A percentile compares a stretch with the other conserved stretches of the same genome.
Evolutionary conservation across 2,329 filamentous ascomycete genomes (phyloP).

Genomic region (Gremmenia infestans): DNA sequence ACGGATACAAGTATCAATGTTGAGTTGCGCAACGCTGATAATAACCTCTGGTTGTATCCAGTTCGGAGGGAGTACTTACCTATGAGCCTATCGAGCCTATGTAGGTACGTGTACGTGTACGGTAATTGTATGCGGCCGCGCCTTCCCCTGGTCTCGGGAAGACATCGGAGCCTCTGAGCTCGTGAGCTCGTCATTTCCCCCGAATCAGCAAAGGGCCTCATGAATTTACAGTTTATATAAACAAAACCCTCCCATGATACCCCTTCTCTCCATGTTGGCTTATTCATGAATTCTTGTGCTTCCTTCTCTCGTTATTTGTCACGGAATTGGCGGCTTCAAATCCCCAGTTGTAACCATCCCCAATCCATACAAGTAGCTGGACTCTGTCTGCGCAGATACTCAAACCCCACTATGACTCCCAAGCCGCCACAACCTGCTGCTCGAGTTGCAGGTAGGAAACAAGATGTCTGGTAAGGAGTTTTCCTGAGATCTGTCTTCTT

Average conservation of each 20-base stretch:
- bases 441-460: conserved; percentile 47
- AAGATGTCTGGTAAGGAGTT: conserved; percentile 53
- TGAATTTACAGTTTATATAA: neutral
- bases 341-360: neutral
- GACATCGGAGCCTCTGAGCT: neutral
- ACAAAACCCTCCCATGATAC: neutral
- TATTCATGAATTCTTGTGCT: conserved; percentile 13
- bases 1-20: neutral
- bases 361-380: neutral
- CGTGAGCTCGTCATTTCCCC: neutral
- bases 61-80: neutral
- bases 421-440: conserved; percentile 44
- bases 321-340: conserved; percentile 4
- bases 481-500: neutral
- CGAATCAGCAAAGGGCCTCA: neutral
- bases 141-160: neutral
- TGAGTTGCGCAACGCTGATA: neutral
- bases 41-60: neutral
- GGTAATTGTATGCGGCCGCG: too few relatives aligned
- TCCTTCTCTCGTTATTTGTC: conserved; percentile 2
- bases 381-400: conserved; percentile 15
- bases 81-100: too few relatives aligned
- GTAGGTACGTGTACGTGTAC: neutral
- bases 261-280: neutral
- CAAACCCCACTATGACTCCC: conserved; percentile 22